These are phyloP conservation scores for Arabis alpina DNA, from an alignment of 345 rosid genomes.

Conservation along the genomic window DNA sequence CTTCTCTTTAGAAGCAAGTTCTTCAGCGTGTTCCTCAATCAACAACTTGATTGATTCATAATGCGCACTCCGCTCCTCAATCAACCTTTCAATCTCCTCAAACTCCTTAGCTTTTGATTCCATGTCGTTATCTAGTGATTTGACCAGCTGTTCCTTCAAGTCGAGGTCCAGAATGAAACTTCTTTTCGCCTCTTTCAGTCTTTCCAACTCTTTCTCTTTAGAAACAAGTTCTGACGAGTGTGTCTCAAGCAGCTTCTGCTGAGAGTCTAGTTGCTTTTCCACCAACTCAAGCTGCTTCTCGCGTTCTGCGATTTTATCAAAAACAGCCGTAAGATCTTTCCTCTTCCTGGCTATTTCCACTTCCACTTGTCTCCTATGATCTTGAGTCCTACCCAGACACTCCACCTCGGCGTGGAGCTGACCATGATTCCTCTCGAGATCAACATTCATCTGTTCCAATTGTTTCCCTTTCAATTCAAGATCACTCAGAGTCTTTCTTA, in stretches of 20 bases:
- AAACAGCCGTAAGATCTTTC: neutral
- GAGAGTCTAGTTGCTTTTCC: constrained; percentile 10
- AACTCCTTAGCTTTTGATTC: constrained; percentile 35
- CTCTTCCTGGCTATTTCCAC: constrained; percentile 22
- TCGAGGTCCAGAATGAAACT: constrained; percentile 18
- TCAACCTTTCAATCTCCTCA: constrained; percentile 15
- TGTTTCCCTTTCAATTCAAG: constrained; percentile 17
- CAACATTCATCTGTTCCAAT: constrained; percentile 4
- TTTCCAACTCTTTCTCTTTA: constrained; percentile 26
- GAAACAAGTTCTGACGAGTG: constrained; percentile 25
- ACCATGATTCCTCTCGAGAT: constrained; percentile 6
- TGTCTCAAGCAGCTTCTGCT: constrained; percentile 22
- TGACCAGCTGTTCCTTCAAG: neutral
- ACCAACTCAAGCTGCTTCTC: constrained; percentile 16
- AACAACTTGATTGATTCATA: constrained; percentile 17
- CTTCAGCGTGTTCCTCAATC: constrained; percentile 35
- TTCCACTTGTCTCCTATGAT: constrained; percentile 1
- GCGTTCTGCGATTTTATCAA: neutral
- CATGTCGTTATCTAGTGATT: constrained; percentile 10
- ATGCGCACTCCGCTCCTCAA: constrained; percentile 15
- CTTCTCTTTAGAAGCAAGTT: constrained; percentile 32
- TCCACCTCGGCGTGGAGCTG: constrained; percentile 9
- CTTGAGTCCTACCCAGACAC: constrained; percentile 7
- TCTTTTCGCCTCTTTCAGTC: neutral
- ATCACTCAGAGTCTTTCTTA: constrained; percentile 23